Evolutionary conservation across 108 stramenopile species (phyloP).

Genomic region (Discostella stelligeroides): DNA sequence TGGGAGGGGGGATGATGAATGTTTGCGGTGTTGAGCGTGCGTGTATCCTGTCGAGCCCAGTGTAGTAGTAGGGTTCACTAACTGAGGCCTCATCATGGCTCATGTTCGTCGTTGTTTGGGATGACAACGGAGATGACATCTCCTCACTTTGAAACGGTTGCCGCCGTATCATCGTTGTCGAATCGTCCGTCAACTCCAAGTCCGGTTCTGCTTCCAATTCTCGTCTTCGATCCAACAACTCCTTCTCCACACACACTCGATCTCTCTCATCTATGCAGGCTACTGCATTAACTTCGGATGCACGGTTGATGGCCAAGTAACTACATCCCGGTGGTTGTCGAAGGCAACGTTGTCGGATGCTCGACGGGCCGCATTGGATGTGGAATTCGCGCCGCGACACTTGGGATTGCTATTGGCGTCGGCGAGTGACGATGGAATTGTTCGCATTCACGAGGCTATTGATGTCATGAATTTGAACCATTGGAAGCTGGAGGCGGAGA

Average conservation of each 20-base stretch:
- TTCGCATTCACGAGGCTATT: constrained; percentile 88
- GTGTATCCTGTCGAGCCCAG: constrained; percentile 4
- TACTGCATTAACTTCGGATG: too few relatives aligned
- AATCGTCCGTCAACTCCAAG: constrained; percentile 19
- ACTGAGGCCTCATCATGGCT: background rate
- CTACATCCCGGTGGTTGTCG: constrained; percentile 70
- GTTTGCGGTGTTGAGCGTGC: background rate
- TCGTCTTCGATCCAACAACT: constrained; percentile 23
- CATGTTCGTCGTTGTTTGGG: background rate
- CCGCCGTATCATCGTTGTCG: background rate
- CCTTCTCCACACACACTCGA: constrained; percentile 22
- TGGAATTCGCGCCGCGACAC: constrained; percentile 93
- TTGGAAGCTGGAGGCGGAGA: constrained; percentile 82
- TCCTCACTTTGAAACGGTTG: background rate
- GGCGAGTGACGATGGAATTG: constrained; percentile 86
- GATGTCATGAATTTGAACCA: constrained; percentile 90
- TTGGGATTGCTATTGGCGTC: constrained; percentile 89
- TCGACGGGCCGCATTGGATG: constrained; percentile 75
- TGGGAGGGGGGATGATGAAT: constrained; percentile 26
- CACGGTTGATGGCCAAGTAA: too few relatives aligned
- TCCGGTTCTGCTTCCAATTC: constrained; percentile 16
- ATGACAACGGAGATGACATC: background rate
- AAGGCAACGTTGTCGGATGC: constrained; percentile 84
- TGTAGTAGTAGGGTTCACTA: background rate
- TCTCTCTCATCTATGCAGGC: constrained; percentile 55